Conservation (phyloP, 371 early-diverging fungal genomes). For the Funneliformis caledonium region DNA sequence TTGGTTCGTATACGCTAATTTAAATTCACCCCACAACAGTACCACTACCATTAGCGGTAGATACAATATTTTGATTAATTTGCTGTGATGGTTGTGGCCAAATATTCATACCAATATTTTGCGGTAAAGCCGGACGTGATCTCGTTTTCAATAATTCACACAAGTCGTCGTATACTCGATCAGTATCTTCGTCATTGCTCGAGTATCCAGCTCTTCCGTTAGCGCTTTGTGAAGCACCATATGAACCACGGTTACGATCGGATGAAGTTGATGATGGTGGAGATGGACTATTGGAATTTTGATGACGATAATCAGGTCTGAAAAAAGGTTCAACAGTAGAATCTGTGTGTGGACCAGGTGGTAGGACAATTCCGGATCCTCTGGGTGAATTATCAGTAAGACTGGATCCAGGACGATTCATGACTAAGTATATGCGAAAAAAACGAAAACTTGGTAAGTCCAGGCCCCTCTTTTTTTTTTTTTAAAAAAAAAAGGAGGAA, state of each 20-base stretch:
- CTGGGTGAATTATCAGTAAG: background rate
- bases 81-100: background rate
- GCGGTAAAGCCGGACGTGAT: constrained; percentile 18
- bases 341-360: constrained; percentile 26
- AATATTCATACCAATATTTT: constrained; percentile 3
- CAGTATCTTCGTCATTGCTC: constrained; percentile 29
- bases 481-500: background rate
- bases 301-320: constrained; percentile 34
- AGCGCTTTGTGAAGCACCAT: background rate
- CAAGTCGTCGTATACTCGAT: constrained; percentile 35
- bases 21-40: constrained; percentile 9
- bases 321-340: constrained; percentile 18
- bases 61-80: background rate
- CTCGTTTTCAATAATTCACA: constrained; percentile 36
- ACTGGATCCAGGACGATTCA: constrained; percentile 18
- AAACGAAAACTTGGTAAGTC: background rate
- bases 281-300: background rate
- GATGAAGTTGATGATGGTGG: background rate
- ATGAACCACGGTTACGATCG: background rate
- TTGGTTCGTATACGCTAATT: too few relatives aligned
- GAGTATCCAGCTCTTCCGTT: constrained; percentile 13
- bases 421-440: background rate
- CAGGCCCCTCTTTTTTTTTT: background rate
- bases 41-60: constrained; percentile 9
- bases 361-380: constrained; percentile 4